A percentile compares a stretch with the other conserved stretches of the same genome.
Conservation (phyloP, 1,284 basidiomycete genomes). For the Cutaneotrichosporon arboriforme region DNA sequence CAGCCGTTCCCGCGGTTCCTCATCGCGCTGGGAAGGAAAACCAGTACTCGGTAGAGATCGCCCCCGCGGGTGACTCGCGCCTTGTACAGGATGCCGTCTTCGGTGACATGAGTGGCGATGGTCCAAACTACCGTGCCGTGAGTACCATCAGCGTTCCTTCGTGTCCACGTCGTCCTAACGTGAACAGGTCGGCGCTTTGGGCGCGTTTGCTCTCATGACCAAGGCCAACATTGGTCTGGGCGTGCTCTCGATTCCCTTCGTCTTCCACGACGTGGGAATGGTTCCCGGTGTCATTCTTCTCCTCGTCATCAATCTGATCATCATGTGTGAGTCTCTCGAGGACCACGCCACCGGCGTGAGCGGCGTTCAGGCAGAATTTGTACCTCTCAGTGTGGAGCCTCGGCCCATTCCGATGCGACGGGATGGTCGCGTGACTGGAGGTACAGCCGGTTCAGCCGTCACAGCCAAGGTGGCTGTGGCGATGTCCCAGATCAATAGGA, state of each 20-base stretch:
- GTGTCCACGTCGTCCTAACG: no score
- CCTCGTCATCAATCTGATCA: constrained; percentile 29
- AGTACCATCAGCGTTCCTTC: not conserved
- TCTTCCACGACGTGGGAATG: constrained; percentile 30
- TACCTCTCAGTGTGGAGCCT: no score
- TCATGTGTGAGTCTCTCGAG: constrained; percentile 25
- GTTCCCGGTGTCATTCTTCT: constrained; percentile 36
- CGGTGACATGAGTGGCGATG: constrained; percentile 25
- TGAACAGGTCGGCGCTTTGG: constrained; percentile 14
- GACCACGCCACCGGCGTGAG: not conserved
- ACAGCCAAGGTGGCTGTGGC: no score
- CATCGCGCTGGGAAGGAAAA: constrained; percentile 1
- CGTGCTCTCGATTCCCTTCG: constrained; percentile 35
- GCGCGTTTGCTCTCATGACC: constrained; percentile 25
- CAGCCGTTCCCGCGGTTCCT: no score
- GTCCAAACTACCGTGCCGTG: constrained; percentile 32
- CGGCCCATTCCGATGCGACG: no score
- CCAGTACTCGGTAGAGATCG: constrained; percentile 15
- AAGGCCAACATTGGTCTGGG: constrained; percentile 38
- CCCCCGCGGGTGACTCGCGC: constrained; percentile 9
- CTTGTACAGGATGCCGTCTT: constrained; percentile 28
- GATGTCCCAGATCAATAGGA: no score
- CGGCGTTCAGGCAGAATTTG: not conserved
- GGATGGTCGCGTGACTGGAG: not conserved
- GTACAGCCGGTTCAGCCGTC: no score